Evolutionary conservation across 164 flowering plant genomes (phyloP), one percentile per base, ranked within the genome.

Genomic region (Vitis riparia): DNA sequence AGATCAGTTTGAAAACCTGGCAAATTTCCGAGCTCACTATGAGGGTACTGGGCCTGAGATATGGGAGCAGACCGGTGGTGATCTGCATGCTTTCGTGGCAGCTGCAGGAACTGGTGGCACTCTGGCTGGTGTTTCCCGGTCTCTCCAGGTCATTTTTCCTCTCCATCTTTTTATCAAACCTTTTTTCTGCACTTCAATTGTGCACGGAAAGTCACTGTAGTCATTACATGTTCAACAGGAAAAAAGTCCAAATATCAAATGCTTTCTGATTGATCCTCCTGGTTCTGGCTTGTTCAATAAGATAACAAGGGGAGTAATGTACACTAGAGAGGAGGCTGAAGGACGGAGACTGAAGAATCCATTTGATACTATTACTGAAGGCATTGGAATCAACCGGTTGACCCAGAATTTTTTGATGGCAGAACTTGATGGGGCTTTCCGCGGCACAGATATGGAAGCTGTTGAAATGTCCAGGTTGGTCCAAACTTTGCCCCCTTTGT

Each of bases 61-160:
- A 56, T 96, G 93, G 97, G 89, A 91, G 67, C 98, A 93, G 72
- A 89, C 92, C n/a, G 77, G 73, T 62, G 97, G 93, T 9, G 55
- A 75, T 17, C 62, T 96, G 74, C 87, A 93, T 73, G 97, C 98
- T 60, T 96, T 93, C 79, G 84, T 96, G 23, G 97, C 95, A 32
- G 97, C 95, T 53, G 97, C 99, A 11, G 98, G 99, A 58, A 96
- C 97, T 32, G 98, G 99, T 51, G 99, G 98, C 63, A 96, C 98
- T 52, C 71, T 93, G 49, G 95, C 98, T 68, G 98, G 98, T 55
- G 84, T 92, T 76, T 90, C 99, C 53, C 80, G 72, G 64, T 96
- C 83, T 83, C 90, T 96, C 53, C 80, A 93, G 92, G 99, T 92
- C 6, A 51, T 52, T 47, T 16, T 69, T 44, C 29, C 37, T 60